These are phyloP conservation scores for Boletellus emodensis DNA, from an alignment of 768 basidiomycete species.

Conservation along the genomic window DNA sequence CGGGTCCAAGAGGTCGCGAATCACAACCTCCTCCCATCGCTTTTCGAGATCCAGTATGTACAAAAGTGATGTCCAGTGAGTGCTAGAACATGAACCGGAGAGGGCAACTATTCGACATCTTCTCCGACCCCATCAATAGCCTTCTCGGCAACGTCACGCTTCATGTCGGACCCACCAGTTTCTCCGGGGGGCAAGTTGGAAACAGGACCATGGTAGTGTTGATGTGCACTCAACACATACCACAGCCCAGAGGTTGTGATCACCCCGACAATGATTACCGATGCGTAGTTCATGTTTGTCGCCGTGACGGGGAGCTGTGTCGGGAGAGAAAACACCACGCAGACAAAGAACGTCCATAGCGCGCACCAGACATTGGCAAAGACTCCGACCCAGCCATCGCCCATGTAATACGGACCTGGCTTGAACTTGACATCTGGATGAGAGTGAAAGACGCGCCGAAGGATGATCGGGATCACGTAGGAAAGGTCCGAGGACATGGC, in stretches of 20 bases:
- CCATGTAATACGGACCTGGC: conserved; percentile 60
- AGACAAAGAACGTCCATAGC: conserved; percentile 43
- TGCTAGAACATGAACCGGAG: too few species aligned
- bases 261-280: conserved; percentile 30
- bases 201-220: conserved; percentile 54
- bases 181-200: conserved; percentile 39
- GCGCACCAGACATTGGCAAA: conserved; percentile 44
- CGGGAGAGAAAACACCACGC: conserved; percentile 48
- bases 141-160: not conserved
- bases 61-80: not conserved
- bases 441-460: conserved; percentile 46
- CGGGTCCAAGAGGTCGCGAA: not conserved
- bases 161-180: not conserved
- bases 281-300: conserved; percentile 51
- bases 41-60: not conserved
- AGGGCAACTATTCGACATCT: too few species aligned
- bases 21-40: not conserved
- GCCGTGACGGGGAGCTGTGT: conserved; percentile 45
- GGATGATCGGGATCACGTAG: conserved; percentile 55
- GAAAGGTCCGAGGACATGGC: conserved; percentile 50
- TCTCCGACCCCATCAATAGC: not conserved
- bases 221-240: conserved; percentile 51
- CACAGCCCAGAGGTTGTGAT: conserved; percentile 36
- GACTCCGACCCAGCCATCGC: conserved; percentile 44
- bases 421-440: conserved; percentile 57